Base-by-base conservation (phyloP, 306 rosid genomes). In the Hippophae gyantsensis region DNA sequence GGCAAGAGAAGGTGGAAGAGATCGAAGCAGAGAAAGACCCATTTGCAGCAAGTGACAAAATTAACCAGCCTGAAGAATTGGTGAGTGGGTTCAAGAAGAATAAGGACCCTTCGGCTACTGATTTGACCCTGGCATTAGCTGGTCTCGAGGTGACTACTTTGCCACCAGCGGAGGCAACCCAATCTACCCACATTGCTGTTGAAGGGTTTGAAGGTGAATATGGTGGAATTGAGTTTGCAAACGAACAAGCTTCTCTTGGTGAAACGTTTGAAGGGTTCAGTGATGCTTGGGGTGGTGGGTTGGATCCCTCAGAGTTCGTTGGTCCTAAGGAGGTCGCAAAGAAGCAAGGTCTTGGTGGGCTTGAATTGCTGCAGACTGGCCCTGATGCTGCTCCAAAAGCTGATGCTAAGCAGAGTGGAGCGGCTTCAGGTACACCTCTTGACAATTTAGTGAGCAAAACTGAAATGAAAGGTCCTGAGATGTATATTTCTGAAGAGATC, bases 141-240 rank as follows among this genome's bases (percentile, higher is more conserved):
- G 90, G 95, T 52, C 93, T 92, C 48, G 99, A 92, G 65, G 95
- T 88, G 9, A 82, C 96, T 0, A 77, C 95, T 10, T 69, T 92
- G 81, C 95, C 94, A 0, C 94, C 95, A 0, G 92, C 96, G 0
- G 99, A 88, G 77, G 99, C 96, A 4, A 88, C 96, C 1, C 99
- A 88, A 59, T 85, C 95, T 1, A 88, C 96, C 1, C 92, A 82
- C 18, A 88, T 92, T 32, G 90, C 81, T 7, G 95, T 92, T 1
- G 99, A 92, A 69, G 99, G 96, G 60, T 92, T 92, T 72, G 96
- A 92, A 84, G 99, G 99, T 60, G 70, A 86, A 58, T 92, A 92
- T 9, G 96, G 99, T 49, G 99, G 96, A 45, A 90, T 92, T n/a
- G 95, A 86, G 67, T 92, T 88, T 75, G 79, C 90, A 44, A 74